These are phyloP conservation scores for Carallia pectinifolia DNA, from an alignment of 345 rosid genomes.

Conservation along the genomic window DNA sequence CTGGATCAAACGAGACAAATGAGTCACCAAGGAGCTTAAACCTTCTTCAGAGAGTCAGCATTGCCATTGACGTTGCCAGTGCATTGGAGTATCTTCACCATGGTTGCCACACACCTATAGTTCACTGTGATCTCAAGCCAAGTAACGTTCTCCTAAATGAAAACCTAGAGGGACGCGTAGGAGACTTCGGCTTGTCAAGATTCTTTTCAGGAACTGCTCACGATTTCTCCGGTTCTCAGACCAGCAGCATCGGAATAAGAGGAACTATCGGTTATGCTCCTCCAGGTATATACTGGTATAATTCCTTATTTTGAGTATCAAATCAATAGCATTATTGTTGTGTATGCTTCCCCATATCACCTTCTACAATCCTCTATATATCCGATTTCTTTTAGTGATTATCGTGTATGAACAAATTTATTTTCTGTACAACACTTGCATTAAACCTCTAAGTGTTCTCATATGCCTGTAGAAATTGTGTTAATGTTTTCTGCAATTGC, in stretches of 20 bases:
- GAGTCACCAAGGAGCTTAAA: slow-evolving; percentile 7
- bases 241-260: slow-evolving; percentile 3
- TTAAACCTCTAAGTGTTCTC: too few species aligned
- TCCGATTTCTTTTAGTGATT: too few species aligned
- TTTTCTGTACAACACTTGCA: too few species aligned
- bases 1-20: not conserved
- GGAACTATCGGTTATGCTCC: slow-evolving; percentile 7
- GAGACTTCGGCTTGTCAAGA: slow-evolving; percentile 19
- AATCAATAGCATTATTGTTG: too few species aligned
- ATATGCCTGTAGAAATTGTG: too few species aligned
- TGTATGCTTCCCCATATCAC: too few species aligned
- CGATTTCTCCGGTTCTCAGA: not conserved
- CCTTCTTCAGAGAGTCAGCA: slow-evolving; percentile 11
- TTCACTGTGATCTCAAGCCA: slow-evolving; percentile 21
- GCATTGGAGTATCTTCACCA: slow-evolving; percentile 20
- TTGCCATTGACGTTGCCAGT: slow-evolving; percentile 15
- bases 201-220: not conserved
- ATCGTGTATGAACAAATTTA: too few species aligned
- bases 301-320: too few species aligned
- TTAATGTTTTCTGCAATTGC: too few species aligned
- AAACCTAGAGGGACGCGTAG: slow-evolving; percentile 11
- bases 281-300: too few species aligned
- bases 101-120: slow-evolving; percentile 1
- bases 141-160: slow-evolving; percentile 19
- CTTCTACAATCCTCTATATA: too few species aligned